Base-by-base conservation (phyloP, 805 yeast species). In the Metschnikowia baotianmanensis region DNA sequence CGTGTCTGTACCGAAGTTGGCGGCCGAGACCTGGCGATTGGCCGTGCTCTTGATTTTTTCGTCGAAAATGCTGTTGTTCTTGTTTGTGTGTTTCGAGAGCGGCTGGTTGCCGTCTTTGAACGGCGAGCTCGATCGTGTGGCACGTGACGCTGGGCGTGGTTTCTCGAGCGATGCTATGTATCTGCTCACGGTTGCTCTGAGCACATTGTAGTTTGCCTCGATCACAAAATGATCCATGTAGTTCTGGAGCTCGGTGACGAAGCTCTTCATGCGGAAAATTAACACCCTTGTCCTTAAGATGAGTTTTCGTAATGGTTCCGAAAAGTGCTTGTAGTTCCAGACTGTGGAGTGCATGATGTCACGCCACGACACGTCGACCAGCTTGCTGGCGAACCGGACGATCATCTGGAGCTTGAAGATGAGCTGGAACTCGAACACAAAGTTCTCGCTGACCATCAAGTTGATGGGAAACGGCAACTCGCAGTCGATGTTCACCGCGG, bases 401-500 rank as follows among this genome's bases (percentile, higher is more conserved):
- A 80, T 72, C 29, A 82, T 60, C 27, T 85, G 66, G 48, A 86
- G 81, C 47, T 96, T 76, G 52, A 86, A 87, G 34, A 89, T 65
- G 25, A 87, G 67, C 58, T 91, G 96, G 56, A 83, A 88, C 47
- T 93, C 87, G 35, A 80, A 73, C 13, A 87, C 67, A 19, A 82
- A 78, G 12, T 88, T 83, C 40, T 81, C 76, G 13, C 85, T 79
- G 1, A 88, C 65, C 1, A 93, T 70, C 19, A 91, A 68, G 53
- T 88, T 88, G 35, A 88, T 62, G 0, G 99, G 99, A 57, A 87
- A 93, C 3, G 97, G 96, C 17, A 90, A 60, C n/a, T 72, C 61
- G 6, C 82, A 45, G 30, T 81, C 79, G 32, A 83, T 61, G 43
- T 76, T 77, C 9, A 83, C 58, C 36, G 74, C 73, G 34, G 80